Percentiles rank a stretch among this genome's conserved stretches.
Conservation (phyloP, 176 grass and related monocot species). For the Zea luxurians region DNA sequence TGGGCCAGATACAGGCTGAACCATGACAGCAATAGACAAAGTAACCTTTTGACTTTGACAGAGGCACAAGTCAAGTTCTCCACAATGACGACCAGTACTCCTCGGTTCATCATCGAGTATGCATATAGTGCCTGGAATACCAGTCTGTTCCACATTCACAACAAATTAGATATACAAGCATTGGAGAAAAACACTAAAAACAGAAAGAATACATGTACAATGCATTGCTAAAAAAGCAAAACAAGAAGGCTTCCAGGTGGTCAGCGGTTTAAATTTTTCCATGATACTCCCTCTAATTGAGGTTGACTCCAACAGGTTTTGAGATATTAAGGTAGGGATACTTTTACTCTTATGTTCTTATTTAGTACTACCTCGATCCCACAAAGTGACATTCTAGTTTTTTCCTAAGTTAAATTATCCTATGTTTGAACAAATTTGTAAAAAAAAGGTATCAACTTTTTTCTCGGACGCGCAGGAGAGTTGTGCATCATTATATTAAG, state of each 20-base stretch:
- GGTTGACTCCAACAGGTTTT: neutral
- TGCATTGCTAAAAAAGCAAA: constrained; percentile 1
- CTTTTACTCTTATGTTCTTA: neutral
- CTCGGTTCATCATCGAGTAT: constrained; percentile 98
- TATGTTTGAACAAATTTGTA: neutral
- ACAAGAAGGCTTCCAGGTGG: neutral
- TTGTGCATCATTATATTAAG: too few relatives aligned
- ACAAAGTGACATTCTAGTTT: neutral
- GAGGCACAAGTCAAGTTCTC: constrained; percentile 69
- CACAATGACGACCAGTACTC: constrained; percentile 74
- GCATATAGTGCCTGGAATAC: constrained; percentile 69
- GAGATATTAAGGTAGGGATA: neutral
- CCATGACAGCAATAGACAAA: constrained; percentile 84
- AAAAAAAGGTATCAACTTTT: neutral
- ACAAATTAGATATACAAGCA: constrained; percentile 30
- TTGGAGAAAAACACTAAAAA: neutral
- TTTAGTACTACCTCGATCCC: neutral
- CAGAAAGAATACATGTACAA: constrained; percentile 26
- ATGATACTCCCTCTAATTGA: constrained; percentile 22
- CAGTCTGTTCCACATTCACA: constrained; percentile 61
- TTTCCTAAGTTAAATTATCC: neutral
- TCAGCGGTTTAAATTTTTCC: neutral
- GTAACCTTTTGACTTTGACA: constrained; percentile 74
- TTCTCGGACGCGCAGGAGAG: too few relatives aligned
- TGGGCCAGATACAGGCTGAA: constrained; percentile 93